Evolutionary conservation across 2,329 filamentous ascomycete species (phyloP).

Genomic region (Fusarium brachygibbosum): DNA sequence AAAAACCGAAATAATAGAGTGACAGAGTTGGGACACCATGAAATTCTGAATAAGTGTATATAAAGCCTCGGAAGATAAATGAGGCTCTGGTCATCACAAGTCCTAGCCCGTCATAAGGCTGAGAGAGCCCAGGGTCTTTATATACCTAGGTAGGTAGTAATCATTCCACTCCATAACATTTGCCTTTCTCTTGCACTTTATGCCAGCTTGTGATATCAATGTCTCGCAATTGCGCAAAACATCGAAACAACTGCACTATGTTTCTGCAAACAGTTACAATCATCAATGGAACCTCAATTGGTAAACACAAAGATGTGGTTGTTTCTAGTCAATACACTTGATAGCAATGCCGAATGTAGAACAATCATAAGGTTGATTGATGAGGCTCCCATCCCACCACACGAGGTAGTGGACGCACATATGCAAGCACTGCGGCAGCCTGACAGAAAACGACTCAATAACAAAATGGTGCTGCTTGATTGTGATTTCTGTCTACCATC

Average conservation of each 20-base stretch:
- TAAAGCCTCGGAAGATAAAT: neutral
- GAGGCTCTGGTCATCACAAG: neutral
- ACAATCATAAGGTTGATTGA: constrained; percentile 7
- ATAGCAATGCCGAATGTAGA: neutral
- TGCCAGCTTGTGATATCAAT: neutral
- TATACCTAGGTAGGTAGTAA: no score
- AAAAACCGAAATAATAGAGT: neutral
- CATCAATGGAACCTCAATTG: neutral
- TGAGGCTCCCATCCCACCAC: neutral
- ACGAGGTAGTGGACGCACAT: constrained; percentile 2
- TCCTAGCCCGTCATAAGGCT: neutral
- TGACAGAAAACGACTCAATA: neutral
- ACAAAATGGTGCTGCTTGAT: neutral
- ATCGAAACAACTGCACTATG: neutral
- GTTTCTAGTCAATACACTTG: neutral
- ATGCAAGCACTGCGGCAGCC: neutral
- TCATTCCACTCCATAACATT: no score
- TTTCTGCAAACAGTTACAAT: neutral
- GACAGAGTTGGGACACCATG: neutral
- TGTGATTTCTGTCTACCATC: neutral
- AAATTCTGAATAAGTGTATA: neutral
- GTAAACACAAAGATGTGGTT: neutral
- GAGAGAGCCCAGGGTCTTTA: no score
- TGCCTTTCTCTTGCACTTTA: neutral
- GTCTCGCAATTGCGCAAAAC: constrained; percentile 14